Evolutionary conservation across 1,284 basidiomycete species (phyloP), one percentile per base, ranked within the genome.

Genomic region (Tremellales sp.): DNA sequence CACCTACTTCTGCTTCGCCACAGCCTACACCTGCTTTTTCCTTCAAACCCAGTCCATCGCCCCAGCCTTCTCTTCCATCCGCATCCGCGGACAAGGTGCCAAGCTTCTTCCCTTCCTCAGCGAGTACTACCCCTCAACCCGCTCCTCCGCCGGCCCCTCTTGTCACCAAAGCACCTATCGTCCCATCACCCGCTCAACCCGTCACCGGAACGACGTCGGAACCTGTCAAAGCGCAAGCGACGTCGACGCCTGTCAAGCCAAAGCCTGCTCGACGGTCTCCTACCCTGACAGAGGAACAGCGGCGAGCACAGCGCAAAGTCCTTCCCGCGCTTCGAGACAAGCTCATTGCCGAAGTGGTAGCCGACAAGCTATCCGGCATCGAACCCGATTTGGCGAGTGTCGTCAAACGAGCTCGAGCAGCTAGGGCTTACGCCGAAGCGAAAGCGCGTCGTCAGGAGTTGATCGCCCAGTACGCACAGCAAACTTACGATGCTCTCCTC

Each of bases 321-420:
- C 36, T 66, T 0, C 50, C 61, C 0, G 33, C 49, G 0, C 22
- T 70, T 10, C 44, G 49, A 24, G 53, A 59, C 37, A 33, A 50
- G n/a, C 47, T 70, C n/a, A 39, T 70, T 1, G 13, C 40, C 2
- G 58, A 65, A 21, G 59, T 64, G 13, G 46, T 68, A 8, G 42
- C 47, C 3, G n/a, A 21, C 2, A 45, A 67, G 21, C 31, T 70
- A 1, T 19, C 45, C 8, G 52, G 56, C 8, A 40, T 54, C 2
- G 29, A 47, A 13, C 51, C 50, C 0, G 54, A 59, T 3, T 23
- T 65, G 7, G n/a, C 22, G 10, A 48, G 41, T 26, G 40, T 54
- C 4, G 52, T 67, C 25, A 54, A 58, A n/a, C 57, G 58, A 36
- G 56, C 53, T n/a, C 40, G 49, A 15, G 55, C 64, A 0, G 64